Evolutionary conservation across 2,329 filamentous ascomycete species (phyloP).

Genomic region (Fusarium sp.): DNA sequence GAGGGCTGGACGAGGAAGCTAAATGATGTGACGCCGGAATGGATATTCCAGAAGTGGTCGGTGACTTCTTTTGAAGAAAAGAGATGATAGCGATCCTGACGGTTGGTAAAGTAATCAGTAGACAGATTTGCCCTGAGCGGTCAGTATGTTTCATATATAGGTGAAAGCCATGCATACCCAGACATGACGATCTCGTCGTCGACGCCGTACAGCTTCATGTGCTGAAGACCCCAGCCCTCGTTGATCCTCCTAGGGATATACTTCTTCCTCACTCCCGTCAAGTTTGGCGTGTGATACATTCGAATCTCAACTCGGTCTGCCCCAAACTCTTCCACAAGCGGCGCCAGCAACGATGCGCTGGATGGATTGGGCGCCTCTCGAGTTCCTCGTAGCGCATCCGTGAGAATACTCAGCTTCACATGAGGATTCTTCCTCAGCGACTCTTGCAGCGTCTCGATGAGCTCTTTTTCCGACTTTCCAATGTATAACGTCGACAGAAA

Average conservation of each 20-base stretch:
- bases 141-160: conserved; percentile 22
- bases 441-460: conserved; percentile 81
- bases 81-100: conserved; percentile 93
- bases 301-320: conserved; percentile 86
- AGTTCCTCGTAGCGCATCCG: conserved; percentile 90
- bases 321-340: conserved; percentile 87
- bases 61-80: conserved; percentile 84
- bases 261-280: conserved; percentile 87
- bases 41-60: conserved; percentile 82
- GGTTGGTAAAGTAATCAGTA: conserved; percentile 93
- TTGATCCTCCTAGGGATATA: conserved; percentile 90
- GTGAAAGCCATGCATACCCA: conserved; percentile 62
- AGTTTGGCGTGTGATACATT: conserved; percentile 98
- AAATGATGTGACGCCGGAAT: conserved; percentile 79
- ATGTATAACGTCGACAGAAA: conserved; percentile 98
- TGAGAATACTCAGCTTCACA: conserved; percentile 87
- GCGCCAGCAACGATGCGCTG: conserved; percentile 86
- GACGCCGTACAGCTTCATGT: conserved; percentile 98
- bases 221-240: conserved; percentile 97
- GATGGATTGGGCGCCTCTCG: conserved; percentile 87
- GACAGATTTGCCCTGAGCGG: conserved; percentile 79
- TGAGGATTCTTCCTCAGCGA: conserved; percentile 79
- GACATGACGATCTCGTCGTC: conserved; percentile 97
- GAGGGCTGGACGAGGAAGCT: conserved; percentile 82
- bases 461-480: conserved; percentile 89